Percentiles rank a stretch among this genome's conserved stretches.
These are phyloP conservation scores for Lentinula sp. DNA, from an alignment of 768 basidiomycete species.

Conservation along the genomic window DNA sequence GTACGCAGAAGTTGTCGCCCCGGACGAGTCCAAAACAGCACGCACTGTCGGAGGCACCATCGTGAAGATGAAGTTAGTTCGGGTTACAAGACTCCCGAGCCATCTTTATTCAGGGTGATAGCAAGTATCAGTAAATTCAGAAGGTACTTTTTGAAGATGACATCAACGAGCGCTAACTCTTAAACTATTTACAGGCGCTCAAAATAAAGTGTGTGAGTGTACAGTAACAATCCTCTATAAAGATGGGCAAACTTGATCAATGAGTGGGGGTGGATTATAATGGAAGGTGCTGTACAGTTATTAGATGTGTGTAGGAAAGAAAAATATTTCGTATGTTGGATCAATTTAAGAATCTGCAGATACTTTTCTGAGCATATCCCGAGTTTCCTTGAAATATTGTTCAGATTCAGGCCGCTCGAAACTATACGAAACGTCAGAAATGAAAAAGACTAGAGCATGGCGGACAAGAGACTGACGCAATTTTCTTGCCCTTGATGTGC, in stretches of 20 bases:
- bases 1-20: background rate
- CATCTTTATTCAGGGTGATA: background rate
- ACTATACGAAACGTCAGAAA: slow-evolving; percentile 26
- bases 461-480: slow-evolving; percentile 47
- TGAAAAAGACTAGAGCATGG: background rate
- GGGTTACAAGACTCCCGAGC: background rate
- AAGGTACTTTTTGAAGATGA: background rate
- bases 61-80: background rate
- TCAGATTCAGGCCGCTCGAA: slow-evolving; percentile 67
- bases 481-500: slow-evolving; percentile 68
- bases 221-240: too few species aligned
- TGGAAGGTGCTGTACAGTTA: background rate
- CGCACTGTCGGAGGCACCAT: background rate
- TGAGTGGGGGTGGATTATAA: background rate
- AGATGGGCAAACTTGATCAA: too few species aligned
- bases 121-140: background rate
- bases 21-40: background rate
- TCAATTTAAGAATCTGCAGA: background rate
- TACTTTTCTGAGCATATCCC: slow-evolving; percentile 38
- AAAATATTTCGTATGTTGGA: background rate
- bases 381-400: slow-evolving; percentile 57
- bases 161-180: background rate
- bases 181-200: too few species aligned
- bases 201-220: too few species aligned
- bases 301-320: background rate